Evolutionary conservation across 805 yeast genomes (phyloP).

Genomic region (Metschnikowia henanensis): DNA sequence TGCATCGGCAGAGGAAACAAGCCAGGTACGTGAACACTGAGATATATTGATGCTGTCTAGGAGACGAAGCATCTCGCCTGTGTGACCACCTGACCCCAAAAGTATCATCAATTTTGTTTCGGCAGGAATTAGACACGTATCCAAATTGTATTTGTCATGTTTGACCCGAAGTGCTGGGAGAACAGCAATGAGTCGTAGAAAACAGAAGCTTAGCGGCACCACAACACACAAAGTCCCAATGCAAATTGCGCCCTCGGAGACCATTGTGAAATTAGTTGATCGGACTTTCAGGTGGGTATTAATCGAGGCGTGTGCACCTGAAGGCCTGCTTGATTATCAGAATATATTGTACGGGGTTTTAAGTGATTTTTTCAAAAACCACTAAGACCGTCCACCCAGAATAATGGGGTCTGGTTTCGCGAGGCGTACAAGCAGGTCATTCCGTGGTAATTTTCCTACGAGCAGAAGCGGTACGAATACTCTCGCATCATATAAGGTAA

Average conservation of each 20-base stretch:
- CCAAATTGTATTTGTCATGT: background rate
- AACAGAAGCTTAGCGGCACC: constrained; percentile 2
- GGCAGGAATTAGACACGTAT: background rate
- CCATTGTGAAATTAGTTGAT: background rate
- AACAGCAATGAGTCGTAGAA: constrained; percentile 12
- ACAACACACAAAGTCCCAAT: constrained; percentile 1
- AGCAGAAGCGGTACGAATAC: background rate
- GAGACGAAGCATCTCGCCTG: constrained; percentile 91
- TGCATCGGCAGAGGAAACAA: constrained; percentile 50
- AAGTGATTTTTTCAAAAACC: too few species aligned
- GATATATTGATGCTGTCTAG: constrained; percentile 40
- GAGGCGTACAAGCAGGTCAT: too few species aligned
- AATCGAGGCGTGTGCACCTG: too few species aligned
- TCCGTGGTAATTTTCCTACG: too few species aligned
- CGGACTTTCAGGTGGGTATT: too few species aligned
- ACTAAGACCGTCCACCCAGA: too few species aligned
- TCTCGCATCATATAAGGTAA: background rate
- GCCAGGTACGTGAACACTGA: constrained; percentile 35
- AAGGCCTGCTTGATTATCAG: too few species aligned
- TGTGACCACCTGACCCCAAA: constrained; percentile 97
- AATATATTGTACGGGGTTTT: too few species aligned
- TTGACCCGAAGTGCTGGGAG: constrained; percentile 13
- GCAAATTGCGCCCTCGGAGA: constrained; percentile 4
- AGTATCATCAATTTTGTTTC: constrained; percentile 46
- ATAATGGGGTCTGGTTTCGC: too few species aligned